Base-by-base conservation (phyloP, 2,329 filamentous ascomycete genomes). In the Sarocladium strictum region DNA sequence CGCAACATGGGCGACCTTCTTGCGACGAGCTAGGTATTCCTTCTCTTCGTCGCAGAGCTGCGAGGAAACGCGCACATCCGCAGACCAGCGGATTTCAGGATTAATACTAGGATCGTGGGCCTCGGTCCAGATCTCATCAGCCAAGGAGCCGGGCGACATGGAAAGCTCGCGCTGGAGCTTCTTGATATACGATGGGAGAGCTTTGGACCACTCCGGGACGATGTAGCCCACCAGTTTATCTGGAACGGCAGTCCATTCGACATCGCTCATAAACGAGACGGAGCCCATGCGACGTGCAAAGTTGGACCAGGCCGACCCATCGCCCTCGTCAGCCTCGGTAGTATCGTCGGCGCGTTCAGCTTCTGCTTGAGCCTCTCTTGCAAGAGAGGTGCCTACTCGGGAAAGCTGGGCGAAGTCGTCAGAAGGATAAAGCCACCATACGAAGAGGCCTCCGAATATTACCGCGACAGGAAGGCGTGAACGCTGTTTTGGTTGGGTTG, bases 41-140 rank as follows among this genome's bases (percentile, higher is more conserved):
- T 87, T 83, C 67, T 99, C 94, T 57, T 97, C 91, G 1, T 83
- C 76, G 60, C 94, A 97, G 1, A 99, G 77, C 7, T 89, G 84
- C 17, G 83, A 74, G 0, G 92, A 94, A 3, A 97, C 84, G 21
- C 94, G 83, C 1, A 99, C 94, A 19, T 75, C 77, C 17, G 93
- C 92, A 38, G 90, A 83, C 73, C 87, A 90, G 29, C 83, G 74
- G 56, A 97, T 95, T 67, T 99, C 94, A 0, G 93, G 93, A 62
- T 97, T 90, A 58, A 89, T 76, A 49, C 83, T 76, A 0, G 91
- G 84, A 65, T 97, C 89, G 56, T 91, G 88, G 1, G 94, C 90
- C 63, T 97, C 93, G 59, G 79, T 77, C 94, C 94, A 97, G 56
- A 99, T 94, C 61, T 97, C 89, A 64, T 95, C 87, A 12, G 93